Evolutionary conservation across 495 filamentous ascomycete genomes (phyloP).

Genomic region (Pseudevernia furfuracea): DNA sequence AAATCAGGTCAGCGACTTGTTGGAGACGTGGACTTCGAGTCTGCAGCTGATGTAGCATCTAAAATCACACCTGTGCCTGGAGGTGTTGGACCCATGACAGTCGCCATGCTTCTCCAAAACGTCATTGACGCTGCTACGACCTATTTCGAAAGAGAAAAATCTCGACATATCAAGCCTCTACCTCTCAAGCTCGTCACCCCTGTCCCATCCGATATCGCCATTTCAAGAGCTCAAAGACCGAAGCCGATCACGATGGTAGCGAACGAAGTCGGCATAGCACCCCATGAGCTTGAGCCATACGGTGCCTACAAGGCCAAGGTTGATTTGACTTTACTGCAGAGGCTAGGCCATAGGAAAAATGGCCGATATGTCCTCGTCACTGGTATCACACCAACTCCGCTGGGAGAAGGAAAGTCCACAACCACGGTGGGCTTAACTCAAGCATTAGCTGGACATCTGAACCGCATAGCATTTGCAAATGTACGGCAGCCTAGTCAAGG

Average conservation of each 20-base stretch:
- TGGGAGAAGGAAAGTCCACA: conserved; percentile 96
- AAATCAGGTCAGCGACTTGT: conserved; percentile 93
- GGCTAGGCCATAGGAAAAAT: conserved; percentile 77
- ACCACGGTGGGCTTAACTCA: conserved; percentile 96
- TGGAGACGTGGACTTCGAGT: conserved; percentile 89
- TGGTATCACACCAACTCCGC: conserved; percentile 94
- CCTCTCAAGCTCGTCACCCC: conserved; percentile 66
- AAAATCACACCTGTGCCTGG: conserved; percentile 94
- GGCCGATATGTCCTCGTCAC: conserved; percentile 87
- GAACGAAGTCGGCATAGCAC: conserved; percentile 76
- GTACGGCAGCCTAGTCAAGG: conserved; percentile 95
- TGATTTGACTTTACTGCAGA: conserved; percentile 68
- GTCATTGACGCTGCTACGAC: conserved; percentile 74
- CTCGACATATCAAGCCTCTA: conserved; percentile 66
- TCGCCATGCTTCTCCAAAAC: conserved; percentile 92
- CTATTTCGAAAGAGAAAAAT: conserved; percentile 74
- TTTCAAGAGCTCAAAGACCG: conserved; percentile 81
- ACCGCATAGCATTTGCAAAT: conserved; percentile 85
- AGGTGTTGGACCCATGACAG: conserved; percentile 96
- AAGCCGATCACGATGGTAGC: conserved; percentile 81
- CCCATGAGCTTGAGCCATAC: conserved; percentile 85
- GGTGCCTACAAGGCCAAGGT: conserved; percentile 94
- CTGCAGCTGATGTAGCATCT: conserved; percentile 79
- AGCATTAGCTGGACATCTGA: conserved; percentile 84
- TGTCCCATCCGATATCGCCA: conserved; percentile 88